Conservation (phyloP, 805 yeast genomes). For the Jamesozyma piceae region DNA sequence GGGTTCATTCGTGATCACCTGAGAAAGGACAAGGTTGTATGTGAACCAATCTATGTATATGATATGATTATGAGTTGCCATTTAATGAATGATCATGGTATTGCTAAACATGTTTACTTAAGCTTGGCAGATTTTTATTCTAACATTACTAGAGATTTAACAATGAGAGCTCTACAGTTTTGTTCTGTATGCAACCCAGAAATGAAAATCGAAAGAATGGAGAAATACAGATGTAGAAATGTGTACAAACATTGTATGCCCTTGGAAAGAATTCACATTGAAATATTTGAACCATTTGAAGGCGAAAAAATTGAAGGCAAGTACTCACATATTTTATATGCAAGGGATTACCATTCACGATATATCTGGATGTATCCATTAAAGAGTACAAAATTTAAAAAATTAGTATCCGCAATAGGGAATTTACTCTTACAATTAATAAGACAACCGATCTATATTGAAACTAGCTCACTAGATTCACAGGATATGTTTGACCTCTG, state of each 20-base stretch:
- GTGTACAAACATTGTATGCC: constrained; percentile 17
- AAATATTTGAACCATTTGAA: constrained; percentile 22
- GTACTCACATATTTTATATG: constrained; percentile 22
- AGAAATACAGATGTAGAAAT: constrained; percentile 12
- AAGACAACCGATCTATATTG: constrained; percentile 25
- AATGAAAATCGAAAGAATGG: constrained; percentile 5
- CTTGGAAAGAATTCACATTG: constrained; percentile 25
- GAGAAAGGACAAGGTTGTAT: constrained; percentile 17
- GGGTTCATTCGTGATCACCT: constrained; percentile 18
- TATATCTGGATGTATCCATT: constrained; percentile 27
- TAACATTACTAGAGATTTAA: constrained; percentile 20
- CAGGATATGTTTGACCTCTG: constrained; percentile 25
- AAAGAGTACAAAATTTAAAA: constrained; percentile 16
- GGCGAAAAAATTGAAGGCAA: constrained; percentile 18
- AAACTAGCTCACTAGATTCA: constrained; percentile 22
- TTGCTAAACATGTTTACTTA: constrained; percentile 10
- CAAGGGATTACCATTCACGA: constrained; percentile 24
- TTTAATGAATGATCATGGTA: constrained; percentile 24
- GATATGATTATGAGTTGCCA: constrained; percentile 26
- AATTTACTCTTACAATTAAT: constrained; percentile 15
- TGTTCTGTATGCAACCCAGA: constrained; percentile 26
- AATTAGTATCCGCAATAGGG: constrained; percentile 12
- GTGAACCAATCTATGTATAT: constrained; percentile 24
- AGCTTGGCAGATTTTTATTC: constrained; percentile 16
- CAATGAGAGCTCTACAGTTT: constrained; percentile 13